Evolutionary conservation across 495 filamentous ascomycete genomes (phyloP), one percentile per base, ranked within the genome.

Genomic region (Daldinia decipiens): DNA sequence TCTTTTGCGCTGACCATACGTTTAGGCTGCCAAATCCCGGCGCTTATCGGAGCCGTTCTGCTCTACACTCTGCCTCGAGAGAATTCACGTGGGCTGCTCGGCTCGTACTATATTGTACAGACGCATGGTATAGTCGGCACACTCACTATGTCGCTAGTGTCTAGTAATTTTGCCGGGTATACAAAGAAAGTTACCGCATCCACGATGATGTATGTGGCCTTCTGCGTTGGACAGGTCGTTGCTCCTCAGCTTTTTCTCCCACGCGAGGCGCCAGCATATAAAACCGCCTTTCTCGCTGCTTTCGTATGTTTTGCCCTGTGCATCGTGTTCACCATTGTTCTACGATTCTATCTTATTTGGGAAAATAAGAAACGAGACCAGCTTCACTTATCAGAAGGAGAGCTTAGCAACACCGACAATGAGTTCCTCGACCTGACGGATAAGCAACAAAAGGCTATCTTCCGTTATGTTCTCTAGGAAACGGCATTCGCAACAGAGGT

Each of bases 121-220:
- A 72, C 70, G 2, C 70, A 72, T 26, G 66, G 65, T 7, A 68
- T 72, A 29, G 66, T 68, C 1, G 61, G 66, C 4, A 68, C 66
- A 1, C 55, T 72, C 38, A 72, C 66, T 29, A 68, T 68, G 65
- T 67, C 70, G 1, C 31, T 72, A 8, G 65, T 72, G 6, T 50
- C 70, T 0, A 85, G 82, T 21, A 91, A 92, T 71, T 85, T 90
- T 13, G 86, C 88, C 0, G 88, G 89, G 1, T 91, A 90, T 65
- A 91, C 89, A 1, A 91, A 91, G 79, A 91, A 91, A 76, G 90
- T 88, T 0, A 91, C 89, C 0, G 87, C 91, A 26, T 64, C 59
- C 1, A 51, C 65, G 27, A 67, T 92, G 32, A 90, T 89, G 66
- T 76, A 91, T 21, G 87, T 91, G 34, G 84, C 80, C 1, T 89